Base-by-base conservation (phyloP, 2,329 filamentous ascomycete species). In the Plectosphaerella cucumerina region DNA sequence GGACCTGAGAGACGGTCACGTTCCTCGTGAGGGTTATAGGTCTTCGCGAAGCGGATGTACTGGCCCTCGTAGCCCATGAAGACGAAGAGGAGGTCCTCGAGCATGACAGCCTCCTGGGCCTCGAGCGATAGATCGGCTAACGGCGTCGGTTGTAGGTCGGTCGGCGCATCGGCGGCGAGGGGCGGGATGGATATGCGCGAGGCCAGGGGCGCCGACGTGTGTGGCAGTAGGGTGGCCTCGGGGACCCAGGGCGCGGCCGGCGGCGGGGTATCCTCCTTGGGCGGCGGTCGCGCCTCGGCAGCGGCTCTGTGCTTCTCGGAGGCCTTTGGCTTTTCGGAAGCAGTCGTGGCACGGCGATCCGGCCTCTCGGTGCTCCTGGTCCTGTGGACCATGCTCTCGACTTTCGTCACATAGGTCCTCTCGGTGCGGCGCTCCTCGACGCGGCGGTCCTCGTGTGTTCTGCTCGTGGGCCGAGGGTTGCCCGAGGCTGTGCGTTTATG, bases 21-120 rank as follows among this genome's bases (percentile, higher is more conserved):
- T 71, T 99, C 94, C 48, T 90, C 84, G 3, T 80, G 74, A 0
- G 92, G 90, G 59, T 96, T 86, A 66, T 96, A 97, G 9, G 82
- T 81, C 58, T 90, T 87, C 52, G 81, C 81, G 65, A 90, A 97
- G 50, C 90, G 88, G 55, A 99, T 89, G 65, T 97, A 97, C 67
- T 96, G 91, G n/a, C 94, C 94, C 70, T 99, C 94, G 57, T 91
- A 96, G 21, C 94, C 94, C 92, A 99, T 97, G 61, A 97, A 95
- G 5, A 96, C 91, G 64, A 93, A 97, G 34, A 97, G 71, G 15
- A 99, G 71, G 61, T 99, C 94, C 59, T 97, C 92, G 42, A 97
- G 76, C 44, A 99, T 87, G 9, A 84, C 88, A 21, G 85, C 82
- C 70, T 99, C 94, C 67, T 99, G 94, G 3, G 82, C 81, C 57